phyloP scores from a whole-genome alignment of 2,329 filamentous ascomycete genomes.

The Paecilomyces sp. region DNA sequence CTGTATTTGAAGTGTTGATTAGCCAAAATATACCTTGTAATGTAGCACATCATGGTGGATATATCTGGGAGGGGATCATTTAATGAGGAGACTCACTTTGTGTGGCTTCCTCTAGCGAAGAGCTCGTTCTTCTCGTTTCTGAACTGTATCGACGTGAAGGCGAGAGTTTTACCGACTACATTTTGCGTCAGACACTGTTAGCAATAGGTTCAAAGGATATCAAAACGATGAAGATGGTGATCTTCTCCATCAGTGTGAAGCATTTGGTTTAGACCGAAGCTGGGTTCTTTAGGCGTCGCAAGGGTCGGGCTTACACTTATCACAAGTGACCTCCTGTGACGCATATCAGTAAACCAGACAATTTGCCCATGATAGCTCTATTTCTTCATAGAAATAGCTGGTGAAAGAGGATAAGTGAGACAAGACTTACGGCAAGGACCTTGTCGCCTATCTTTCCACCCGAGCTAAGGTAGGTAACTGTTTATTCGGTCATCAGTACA shows the following conservation, averaged over 20 bases:
- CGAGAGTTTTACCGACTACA: slow-evolving; percentile 57
- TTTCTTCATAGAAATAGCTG: background rate
- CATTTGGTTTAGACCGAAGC: background rate
- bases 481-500: background rate
- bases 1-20: slow-evolving; percentile 19
- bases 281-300: background rate
- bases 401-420: background rate
- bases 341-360: slow-evolving; percentile 13
- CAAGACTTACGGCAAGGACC: slow-evolving; percentile 43
- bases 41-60: too few relatives aligned
- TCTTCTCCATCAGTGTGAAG: background rate
- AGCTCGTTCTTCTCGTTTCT: slow-evolving; percentile 52
- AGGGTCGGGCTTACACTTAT: slow-evolving; percentile 49
- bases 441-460: slow-evolving; percentile 58
- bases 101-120: slow-evolving; percentile 60
- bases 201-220: background rate
- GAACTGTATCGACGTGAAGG: slow-evolving; percentile 57
- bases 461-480: slow-evolving; percentile 57
- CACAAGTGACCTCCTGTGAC: slow-evolving; percentile 52
- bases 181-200: background rate
- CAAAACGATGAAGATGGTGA: background rate
- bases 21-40: background rate
- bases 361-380: background rate
- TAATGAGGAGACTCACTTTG: slow-evolving; percentile 45
- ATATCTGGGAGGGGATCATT: background rate